Evolutionary conservation across 2,329 filamentous ascomycete genomes (phyloP), one percentile per base, ranked within the genome.

Genomic region (Aspergillus sp.): DNA sequence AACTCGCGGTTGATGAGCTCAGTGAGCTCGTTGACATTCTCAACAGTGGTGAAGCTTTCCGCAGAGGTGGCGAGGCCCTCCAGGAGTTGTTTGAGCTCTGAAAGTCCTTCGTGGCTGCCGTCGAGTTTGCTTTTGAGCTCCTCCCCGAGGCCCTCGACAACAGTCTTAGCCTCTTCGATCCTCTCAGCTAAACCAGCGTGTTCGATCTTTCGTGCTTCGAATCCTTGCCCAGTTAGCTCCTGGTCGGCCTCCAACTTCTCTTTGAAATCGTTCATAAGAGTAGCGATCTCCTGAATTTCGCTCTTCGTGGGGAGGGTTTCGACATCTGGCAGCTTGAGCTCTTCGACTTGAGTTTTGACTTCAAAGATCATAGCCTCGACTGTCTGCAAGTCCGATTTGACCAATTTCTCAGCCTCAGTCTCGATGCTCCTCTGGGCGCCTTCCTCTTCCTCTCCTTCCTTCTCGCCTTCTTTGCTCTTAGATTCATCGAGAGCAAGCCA

Each of bases 1-100:
- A 98, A 96, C 70, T 97, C 93, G 1, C 84, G 79, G 72, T 90
- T 92, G 75, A 98, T 87, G 2, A 87, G 85, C 55, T 90, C 87
- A 41, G 87, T 85, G 72, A 93, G 82, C 55, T 89, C 87, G 66
- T 87, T 88, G 53, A 93, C 77, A 61, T 87, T 88, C n/a, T 84
- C 81, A 15, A 76, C 76, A 0, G 78, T 80, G 33, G 73, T 76
- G 57, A 79, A 79, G 40, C 69, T 73, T 55, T 77, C 75, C 15
- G 79, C 73, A 14, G 76, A 76, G 37, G 90, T 88, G 58, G 90
- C 85, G 2, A 97, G 78, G 6, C 84, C 84, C 66, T 93, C 90
- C 54, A 87, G 77, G 3, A 84, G 82, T 45, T 82, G 81, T 61
- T 81, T 82, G 43, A 87, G 73, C 56, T 80, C 80, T 33, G 80